Evolutionary conservation across 495 filamentous ascomycete genomes (phyloP).

Genomic region (Trichocladium uniseriatum): DNA sequence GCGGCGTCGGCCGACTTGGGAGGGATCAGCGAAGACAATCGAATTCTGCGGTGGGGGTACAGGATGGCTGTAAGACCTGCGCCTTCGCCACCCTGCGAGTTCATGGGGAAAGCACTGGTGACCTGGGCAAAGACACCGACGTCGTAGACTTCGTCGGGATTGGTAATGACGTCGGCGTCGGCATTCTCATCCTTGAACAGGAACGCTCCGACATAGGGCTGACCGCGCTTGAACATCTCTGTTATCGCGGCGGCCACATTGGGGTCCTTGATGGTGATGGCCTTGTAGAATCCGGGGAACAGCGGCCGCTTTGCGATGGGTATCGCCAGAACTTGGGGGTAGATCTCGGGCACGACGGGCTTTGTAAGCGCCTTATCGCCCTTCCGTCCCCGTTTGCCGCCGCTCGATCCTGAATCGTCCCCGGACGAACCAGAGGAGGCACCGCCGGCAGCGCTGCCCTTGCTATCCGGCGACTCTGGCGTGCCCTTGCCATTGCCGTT

Average conservation of each 20-base stretch:
- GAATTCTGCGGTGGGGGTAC: conserved; percentile 93
- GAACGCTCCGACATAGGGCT: conserved; percentile 96
- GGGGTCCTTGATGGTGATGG: conserved; percentile 86
- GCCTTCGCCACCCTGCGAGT: conserved; percentile 52
- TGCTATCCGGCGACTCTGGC: conserved; percentile 36
- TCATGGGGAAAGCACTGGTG: conserved; percentile 82
- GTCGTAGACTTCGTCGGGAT: conserved; percentile 80
- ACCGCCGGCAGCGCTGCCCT: conserved; percentile 31
- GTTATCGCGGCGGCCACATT: conserved; percentile 83
- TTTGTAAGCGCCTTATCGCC: conserved; percentile 73
- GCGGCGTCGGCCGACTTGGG: conserved; percentile 39
- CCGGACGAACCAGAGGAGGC: conserved; percentile 35
- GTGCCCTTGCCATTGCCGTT: conserved; percentile 19
- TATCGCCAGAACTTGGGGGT: conserved; percentile 97
- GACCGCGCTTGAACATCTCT: conserved; percentile 95
- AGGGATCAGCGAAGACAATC: conserved; percentile 69
- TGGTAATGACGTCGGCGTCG: conserved; percentile 85
- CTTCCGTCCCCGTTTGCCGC: conserved; percentile 53
- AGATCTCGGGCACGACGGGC: conserved; percentile 82
- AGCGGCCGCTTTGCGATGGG: conserved; percentile 93
- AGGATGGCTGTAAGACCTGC: conserved; percentile 79
- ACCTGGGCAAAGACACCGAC: conserved; percentile 96
- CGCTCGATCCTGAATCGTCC: conserved; percentile 37
- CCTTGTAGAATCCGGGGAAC: conserved; percentile 98
- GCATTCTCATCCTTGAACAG: conserved; percentile 91